A percentile compares a stretch with the other conserved stretches of the same genome.
These are phyloP conservation scores for Rhizoctonia solani DNA, from an alignment of 1,284 basidiomycete species.

Conservation along the genomic window DNA sequence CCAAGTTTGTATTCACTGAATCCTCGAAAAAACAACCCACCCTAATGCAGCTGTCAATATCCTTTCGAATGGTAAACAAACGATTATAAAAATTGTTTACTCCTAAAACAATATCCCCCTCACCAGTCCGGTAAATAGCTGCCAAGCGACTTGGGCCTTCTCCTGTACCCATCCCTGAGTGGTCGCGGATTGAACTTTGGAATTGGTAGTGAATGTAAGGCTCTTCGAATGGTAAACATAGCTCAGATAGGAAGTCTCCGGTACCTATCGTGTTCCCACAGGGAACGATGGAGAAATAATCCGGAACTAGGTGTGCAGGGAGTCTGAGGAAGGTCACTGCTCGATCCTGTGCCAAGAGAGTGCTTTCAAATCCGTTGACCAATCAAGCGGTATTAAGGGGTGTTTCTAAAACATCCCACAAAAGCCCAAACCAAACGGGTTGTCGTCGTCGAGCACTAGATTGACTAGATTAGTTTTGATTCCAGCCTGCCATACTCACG, in stretches of 20 bases:
- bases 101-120: too few species aligned
- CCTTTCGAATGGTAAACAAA: not conserved
- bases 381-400: too few species aligned
- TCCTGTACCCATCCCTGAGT: slow-evolving; percentile 19
- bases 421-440: too few species aligned
- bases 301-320: not conserved
- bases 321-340: too few species aligned
- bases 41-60: slow-evolving; percentile 21
- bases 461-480: too few species aligned
- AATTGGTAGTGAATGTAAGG: slow-evolving; percentile 13
- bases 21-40: not conserved
- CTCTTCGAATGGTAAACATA: slow-evolving; percentile 24
- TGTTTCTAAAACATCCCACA: too few species aligned
- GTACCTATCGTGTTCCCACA: not conserved
- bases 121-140: too few species aligned
- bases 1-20: not conserved
- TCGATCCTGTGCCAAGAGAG: too few species aligned
- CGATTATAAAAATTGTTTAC: not conserved
- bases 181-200: slow-evolving; percentile 18
- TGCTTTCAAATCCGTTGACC: too few species aligned
- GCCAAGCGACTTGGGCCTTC: too few species aligned
- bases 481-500: too few species aligned
- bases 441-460: too few species aligned
- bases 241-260: not conserved
- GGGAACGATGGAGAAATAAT: not conserved